Evolutionary conservation across 1,139 yeast species (phyloP).

Genomic region (Hyphopichia burtonii): DNA sequence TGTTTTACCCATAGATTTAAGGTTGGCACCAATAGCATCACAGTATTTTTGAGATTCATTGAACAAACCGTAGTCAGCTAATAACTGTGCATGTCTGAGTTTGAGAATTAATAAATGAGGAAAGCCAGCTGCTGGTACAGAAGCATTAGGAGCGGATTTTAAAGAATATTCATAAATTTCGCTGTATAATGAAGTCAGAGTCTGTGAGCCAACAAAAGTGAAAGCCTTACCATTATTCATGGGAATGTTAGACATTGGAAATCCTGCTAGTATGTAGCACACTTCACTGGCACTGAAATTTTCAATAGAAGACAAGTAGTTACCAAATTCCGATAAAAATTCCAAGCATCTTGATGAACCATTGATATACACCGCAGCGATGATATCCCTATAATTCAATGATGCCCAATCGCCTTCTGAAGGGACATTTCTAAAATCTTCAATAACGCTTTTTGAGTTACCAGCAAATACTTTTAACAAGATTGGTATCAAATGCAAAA

Average conservation of each 20-base stretch:
- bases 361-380: conserved; percentile 45
- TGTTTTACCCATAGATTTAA: conserved; percentile 43
- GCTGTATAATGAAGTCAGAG: conserved; percentile 43
- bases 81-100: conserved; percentile 58
- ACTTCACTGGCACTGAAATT: conserved; percentile 40
- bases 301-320: conserved; percentile 36
- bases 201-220: conserved; percentile 23
- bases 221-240: conserved; percentile 22
- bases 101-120: conserved; percentile 59
- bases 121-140: conserved; percentile 30
- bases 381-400: conserved; percentile 51
- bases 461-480: conserved; percentile 68
- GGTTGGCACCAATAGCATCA: conserved; percentile 47
- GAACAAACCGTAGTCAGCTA: conserved; percentile 62
- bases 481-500: conserved; percentile 56
- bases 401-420: conserved; percentile 50
- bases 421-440: conserved; percentile 42
- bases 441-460: conserved; percentile 52
- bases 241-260: conserved; percentile 37
- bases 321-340: conserved; percentile 57
- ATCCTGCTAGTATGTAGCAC: conserved; percentile 49
- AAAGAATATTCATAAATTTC: conserved; percentile 72
- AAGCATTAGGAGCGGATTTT: conserved; percentile 19
- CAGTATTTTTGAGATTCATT: conserved; percentile 60
- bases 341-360: conserved; percentile 35